These are phyloP conservation scores for Brassica cretica DNA, from an alignment of 345 rosid species.

Conservation along the genomic window DNA sequence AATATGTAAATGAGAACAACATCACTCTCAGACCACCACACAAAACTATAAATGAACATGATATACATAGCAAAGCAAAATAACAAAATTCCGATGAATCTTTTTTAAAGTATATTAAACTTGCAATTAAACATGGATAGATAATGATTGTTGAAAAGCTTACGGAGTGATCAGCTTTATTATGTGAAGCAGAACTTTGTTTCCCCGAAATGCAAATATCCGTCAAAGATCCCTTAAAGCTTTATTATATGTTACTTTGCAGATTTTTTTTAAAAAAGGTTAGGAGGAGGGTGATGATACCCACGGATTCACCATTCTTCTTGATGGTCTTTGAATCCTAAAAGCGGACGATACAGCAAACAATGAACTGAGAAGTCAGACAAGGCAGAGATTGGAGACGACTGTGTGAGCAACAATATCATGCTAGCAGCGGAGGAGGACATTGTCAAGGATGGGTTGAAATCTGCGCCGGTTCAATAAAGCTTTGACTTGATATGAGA, in stretches of 20 bases:
- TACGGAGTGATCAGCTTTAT: background rate
- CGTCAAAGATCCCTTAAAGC: background rate
- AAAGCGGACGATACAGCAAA: background rate
- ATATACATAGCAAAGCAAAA: no score
- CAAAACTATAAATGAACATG: no score
- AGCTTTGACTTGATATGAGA: no score
- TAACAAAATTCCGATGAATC: background rate
- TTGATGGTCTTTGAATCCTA: background rate
- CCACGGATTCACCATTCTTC: background rate
- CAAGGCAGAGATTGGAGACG: background rate
- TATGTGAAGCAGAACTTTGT: background rate
- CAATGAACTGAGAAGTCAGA: background rate
- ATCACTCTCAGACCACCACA: no score
- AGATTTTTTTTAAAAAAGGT: background rate
- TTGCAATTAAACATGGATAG: background rate
- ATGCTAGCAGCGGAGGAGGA: no score
- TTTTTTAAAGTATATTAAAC: background rate
- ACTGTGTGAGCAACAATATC: background rate
- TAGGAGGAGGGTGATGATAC: background rate
- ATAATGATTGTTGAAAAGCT: background rate
- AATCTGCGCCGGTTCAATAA: no score
- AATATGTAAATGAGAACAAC: no score
- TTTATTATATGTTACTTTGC: background rate
- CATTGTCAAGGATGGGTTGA: no score
- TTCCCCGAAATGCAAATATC: background rate